Evolutionary conservation across 371 early-diverging fungal species (phyloP).

Genomic region (Rhizomucor miehei): DNA sequence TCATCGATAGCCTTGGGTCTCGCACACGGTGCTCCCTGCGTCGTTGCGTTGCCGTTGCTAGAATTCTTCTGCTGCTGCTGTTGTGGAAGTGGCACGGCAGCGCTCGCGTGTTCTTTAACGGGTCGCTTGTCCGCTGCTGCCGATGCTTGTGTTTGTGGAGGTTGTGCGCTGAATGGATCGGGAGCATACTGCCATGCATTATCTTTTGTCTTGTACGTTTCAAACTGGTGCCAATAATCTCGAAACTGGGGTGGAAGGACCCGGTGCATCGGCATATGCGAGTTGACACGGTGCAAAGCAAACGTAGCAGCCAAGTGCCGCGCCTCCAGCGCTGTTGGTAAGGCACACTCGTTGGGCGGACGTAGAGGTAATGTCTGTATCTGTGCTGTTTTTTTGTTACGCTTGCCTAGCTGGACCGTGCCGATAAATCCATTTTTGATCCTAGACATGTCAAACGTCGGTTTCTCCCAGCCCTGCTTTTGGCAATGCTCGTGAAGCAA

Average conservation of each 20-base stretch:
- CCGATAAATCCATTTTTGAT: constrained; percentile 52
- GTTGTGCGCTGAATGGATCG: constrained; percentile 72
- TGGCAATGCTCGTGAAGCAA: constrained; percentile 80
- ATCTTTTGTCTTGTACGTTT: constrained; percentile 43
- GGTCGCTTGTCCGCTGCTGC: constrained; percentile 12
- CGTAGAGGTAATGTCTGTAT: constrained; percentile 50
- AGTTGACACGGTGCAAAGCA: constrained; percentile 76
- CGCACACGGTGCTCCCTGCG: constrained; percentile 15
- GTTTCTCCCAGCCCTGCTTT: constrained; percentile 75
- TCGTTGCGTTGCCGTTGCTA: too few relatives aligned
- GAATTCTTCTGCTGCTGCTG: too few relatives aligned
- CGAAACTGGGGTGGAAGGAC: constrained; percentile 77
- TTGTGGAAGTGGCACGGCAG: constrained; percentile 37
- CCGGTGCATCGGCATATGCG: constrained; percentile 67
- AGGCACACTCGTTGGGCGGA: constrained; percentile 35
- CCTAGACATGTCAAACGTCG: constrained; percentile 54
- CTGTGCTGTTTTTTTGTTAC: constrained; percentile 71
- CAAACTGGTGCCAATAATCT: constrained; percentile 70
- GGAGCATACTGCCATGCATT: constrained; percentile 62
- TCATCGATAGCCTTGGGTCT: constrained; percentile 33
- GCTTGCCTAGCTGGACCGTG: constrained; percentile 58
- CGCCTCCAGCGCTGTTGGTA: constrained; percentile 65
- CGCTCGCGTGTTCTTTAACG: constrained; percentile 31
- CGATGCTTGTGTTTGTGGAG: constrained; percentile 23
- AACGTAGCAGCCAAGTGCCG: constrained; percentile 81